Evolutionary conservation across 1,284 basidiomycete genomes (phyloP), one percentile per base, ranked within the genome.

Genomic region (Pseudozyma hubeiensis): DNA sequence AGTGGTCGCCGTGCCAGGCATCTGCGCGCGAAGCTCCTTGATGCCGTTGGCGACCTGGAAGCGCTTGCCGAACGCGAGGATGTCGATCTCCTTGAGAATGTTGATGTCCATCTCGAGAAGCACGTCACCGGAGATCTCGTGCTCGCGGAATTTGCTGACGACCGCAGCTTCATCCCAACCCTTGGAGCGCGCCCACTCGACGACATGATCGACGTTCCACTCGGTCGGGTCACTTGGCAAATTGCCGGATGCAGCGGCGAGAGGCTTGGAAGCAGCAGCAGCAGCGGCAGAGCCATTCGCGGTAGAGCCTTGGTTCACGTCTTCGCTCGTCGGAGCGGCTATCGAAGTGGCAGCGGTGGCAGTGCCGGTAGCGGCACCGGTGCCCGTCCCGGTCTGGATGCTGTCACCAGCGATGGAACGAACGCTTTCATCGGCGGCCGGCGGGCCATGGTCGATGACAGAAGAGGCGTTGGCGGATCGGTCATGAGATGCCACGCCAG

Each of bases 101-200:
- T 91, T 92, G 52, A 91, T 90, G 78, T 98, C 94, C 74, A 99
- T 91, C 78, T 97, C 95, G 59, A 99, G 89, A 5, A 99, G 88
- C 24, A 98, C 92, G 79, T 99, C 97, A 14, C 97, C 96, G 0
- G 94, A 93, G 65, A 99, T 99, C 85, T 99, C 96, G 89, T 99
- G 95, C 59, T 84, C 78, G 29, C 54, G 89, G 80, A 99, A 97
- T 85, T 93, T 96, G 74, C 90, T 88, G 70, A 91, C 70, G 13
- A 81, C 90, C 1, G 94, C 90, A 48, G 88, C 87, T 56, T 91
- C 88, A 76, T 96, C 94, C 75, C 98, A 97, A 5, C 92, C 92
- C 85, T 92, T 93, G 51, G 86, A 87, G 81, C 89, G 90, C 17
- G 94, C 87, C 96, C 96, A 99, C 1, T 91, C 90, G 3, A 95